Evolutionary conservation across 352 stramenopile genomes (phyloP), one percentile per base, ranked within the genome.

Genomic region (Phytophthora fragariaefolia): DNA sequence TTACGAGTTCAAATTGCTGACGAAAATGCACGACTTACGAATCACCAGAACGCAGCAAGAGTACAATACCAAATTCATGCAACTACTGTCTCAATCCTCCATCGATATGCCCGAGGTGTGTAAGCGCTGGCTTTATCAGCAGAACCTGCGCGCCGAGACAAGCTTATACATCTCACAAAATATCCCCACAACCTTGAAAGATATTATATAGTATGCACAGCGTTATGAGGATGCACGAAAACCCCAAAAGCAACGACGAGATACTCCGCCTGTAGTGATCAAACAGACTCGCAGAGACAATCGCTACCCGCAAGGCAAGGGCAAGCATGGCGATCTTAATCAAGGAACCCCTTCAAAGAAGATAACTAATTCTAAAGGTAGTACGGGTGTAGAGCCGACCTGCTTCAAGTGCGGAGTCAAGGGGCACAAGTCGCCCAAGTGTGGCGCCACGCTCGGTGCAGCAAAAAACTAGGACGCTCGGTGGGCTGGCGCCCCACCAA

Each of bases 401-500:
- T n/a, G n/a, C n/a, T n/a, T n/a, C n/a, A n/a, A n/a, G n/a, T n/a
- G n/a, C n/a, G n/a, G n/a, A n/a, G n/a, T n/a, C n/a, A n/a, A n/a
- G n/a, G n/a, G n/a, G n/a, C n/a, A n/a, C n/a, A 52, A 32, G 45
- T 5, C 1, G 17, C 2, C 23, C 15, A 23, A 52, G 12, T 6
- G 22, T 18, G 45, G 7, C 10, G 45, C 45, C 7, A 22, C 2
- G 4, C 9, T 13, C 34, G 36, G 36, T 36, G 51, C 10, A 36
- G 10, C 6, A 48, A 58, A 57, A 57, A 58, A 2, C 51, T 49
- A 58, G 36, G 8, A 49, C 4, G 15, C 51, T 52, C 45, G 28
- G 12, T 24, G 12, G 28, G 45, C 23, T 24, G 22, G 23, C 26
- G 18, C 34, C 51, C 51, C 32, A 38, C 22, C 34, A 36, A 58